phyloP scores from a whole-genome alignment of 257 asterid species.

The Capsicum pubescens region DNA sequence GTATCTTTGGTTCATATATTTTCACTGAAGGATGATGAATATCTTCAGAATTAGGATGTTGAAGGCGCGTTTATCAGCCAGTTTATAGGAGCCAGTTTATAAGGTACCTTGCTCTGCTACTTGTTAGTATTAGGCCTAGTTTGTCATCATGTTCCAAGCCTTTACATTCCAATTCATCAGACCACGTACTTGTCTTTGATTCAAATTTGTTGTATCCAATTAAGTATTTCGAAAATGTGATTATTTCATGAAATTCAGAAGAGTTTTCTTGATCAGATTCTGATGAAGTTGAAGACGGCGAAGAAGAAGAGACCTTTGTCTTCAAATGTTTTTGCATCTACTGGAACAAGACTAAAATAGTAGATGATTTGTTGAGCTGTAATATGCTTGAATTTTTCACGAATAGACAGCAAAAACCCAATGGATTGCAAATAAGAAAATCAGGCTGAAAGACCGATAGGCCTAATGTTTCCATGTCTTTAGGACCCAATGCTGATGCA shows the following conservation, averaged over 20 bases:
- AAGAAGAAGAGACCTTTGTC: not conserved
- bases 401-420: slow-evolving; percentile 75
- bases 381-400: slow-evolving; percentile 61
- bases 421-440: slow-evolving; percentile 72
- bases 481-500: not conserved
- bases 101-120: slow-evolving; percentile 56
- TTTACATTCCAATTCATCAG: slow-evolving; percentile 46
- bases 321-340: slow-evolving; percentile 24
- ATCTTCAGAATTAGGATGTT: slow-evolving; percentile 67
- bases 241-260: slow-evolving; percentile 17
- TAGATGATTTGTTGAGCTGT: slow-evolving; percentile 39
- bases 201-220: not conserved
- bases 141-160: slow-evolving; percentile 79
- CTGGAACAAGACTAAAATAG: slow-evolving; percentile 55
- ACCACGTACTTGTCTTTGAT: not conserved
- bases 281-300: not conserved
- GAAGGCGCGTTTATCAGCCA: slow-evolving; percentile 54
- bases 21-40: slow-evolving; percentile 52
- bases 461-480: slow-evolving; percentile 91
- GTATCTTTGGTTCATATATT: slow-evolving; percentile 70
- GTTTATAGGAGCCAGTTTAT: slow-evolving; percentile 56
- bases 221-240: slow-evolving; percentile 39
- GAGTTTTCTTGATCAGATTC: slow-evolving; percentile 29
- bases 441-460: slow-evolving; percentile 79
- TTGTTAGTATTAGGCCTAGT: slow-evolving; percentile 68